Evolutionary conservation across 441 rosid genomes (phyloP).

Genomic region (Croton laevigatus): DNA sequence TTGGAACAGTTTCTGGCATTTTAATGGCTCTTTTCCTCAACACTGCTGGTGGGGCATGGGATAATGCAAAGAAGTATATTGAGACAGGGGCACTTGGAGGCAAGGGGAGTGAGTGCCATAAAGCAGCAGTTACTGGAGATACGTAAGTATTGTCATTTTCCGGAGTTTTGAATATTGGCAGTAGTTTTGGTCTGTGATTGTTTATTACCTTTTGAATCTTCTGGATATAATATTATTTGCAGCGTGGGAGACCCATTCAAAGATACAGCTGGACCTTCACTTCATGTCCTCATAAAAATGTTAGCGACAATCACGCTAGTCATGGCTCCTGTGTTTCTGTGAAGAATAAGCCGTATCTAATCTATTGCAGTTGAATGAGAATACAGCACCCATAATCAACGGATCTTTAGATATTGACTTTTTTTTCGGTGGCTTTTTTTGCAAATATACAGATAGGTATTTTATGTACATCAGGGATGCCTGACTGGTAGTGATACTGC

Average conservation of each 20-base stretch:
- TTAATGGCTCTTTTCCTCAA: slow-evolving; percentile 98
- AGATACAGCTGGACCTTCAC: slow-evolving; percentile 96
- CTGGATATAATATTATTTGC: slow-evolving; percentile 25
- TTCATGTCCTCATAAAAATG: slow-evolving; percentile 96
- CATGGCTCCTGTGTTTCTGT: slow-evolving; percentile 66
- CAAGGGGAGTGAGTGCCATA: slow-evolving; percentile 94
- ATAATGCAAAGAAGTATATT: slow-evolving; percentile 91
- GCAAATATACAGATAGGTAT: slow-evolving; percentile 27
- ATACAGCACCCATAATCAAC: slow-evolving; percentile 20
- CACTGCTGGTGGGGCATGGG: slow-evolving; percentile 99
- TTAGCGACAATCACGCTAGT: slow-evolving; percentile 93
- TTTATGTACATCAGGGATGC: slow-evolving; percentile 34
- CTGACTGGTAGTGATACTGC: slow-evolving; percentile 6
- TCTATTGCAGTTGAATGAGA: slow-evolving; percentile 12
- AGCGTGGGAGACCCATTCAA: slow-evolving; percentile 99
- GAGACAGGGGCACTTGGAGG: slow-evolving; percentile 98
- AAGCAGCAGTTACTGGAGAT: slow-evolving; percentile 97
- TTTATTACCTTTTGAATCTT: neutral
- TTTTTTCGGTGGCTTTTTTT: slow-evolving; percentile 13
- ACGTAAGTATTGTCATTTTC: slow-evolving; percentile 54
- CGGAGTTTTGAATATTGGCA: neutral
- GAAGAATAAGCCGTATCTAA: slow-evolving; percentile 32
- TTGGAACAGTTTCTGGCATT: slow-evolving; percentile 93
- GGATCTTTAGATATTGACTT: slow-evolving; percentile 1
- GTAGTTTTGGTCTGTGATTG: neutral